Conservation (phyloP, 1,284 basidiomycete genomes). For the Cryptococcus deneoformans region DNA sequence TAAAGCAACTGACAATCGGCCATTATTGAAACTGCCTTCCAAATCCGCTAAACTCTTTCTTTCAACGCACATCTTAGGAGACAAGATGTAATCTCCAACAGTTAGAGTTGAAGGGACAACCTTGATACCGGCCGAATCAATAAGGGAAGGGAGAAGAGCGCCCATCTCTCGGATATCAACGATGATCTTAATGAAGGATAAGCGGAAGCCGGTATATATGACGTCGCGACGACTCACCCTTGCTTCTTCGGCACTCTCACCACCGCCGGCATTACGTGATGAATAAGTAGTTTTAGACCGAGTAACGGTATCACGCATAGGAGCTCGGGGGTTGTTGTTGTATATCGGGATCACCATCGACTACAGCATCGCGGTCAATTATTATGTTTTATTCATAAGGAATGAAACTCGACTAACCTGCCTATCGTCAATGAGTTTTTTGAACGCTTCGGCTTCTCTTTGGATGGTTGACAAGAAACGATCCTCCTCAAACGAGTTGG, state of each 20-base stretch:
- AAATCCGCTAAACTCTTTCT: conserved; percentile 92
- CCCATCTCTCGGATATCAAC: conserved; percentile 97
- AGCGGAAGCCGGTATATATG: not conserved
- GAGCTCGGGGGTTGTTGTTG: conserved; percentile 67
- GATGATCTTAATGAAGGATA: conserved; percentile 61
- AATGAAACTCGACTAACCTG: conserved; percentile 59
- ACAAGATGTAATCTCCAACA: conserved; percentile 94
- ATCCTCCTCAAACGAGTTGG: conserved; percentile 91
- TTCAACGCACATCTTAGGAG: conserved; percentile 94
- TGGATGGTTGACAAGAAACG: conserved; percentile 86
- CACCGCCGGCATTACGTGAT: conserved; percentile 81
- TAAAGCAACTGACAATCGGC: conserved; percentile 70
- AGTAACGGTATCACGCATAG: conserved; percentile 55
- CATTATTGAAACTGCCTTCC: conserved; percentile 87
- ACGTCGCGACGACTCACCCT: conserved; percentile 53
- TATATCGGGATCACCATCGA: conserved; percentile 87
- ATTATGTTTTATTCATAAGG: not conserved
- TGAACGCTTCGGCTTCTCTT: conserved; percentile 92
- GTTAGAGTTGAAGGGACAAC: conserved; percentile 88
- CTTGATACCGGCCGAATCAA: conserved; percentile 77
- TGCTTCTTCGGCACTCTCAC: conserved; percentile 65
- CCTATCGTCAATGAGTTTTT: conserved; percentile 86
- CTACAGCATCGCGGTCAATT: conserved; percentile 49
- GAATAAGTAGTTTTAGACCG: conserved; percentile 79
- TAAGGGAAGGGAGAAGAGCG: conserved; percentile 82